A percentile compares a stretch with the other conserved stretches of the same genome.
These are phyloP conservation scores for Gynochthodes officinalis DNA, from an alignment of 257 asterid species.

Conservation along the genomic window DNA sequence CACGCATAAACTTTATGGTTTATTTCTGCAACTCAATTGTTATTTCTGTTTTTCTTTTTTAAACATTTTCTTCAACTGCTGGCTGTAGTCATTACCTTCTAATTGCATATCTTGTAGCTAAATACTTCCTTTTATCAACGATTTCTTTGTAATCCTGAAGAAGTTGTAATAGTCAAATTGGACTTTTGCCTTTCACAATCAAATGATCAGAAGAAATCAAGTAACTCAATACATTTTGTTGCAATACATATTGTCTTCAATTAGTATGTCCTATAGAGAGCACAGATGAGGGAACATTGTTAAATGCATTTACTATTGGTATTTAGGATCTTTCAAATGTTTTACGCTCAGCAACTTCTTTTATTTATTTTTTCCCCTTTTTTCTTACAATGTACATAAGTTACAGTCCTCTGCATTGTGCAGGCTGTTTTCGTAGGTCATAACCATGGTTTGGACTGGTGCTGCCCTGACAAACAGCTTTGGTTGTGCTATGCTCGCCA, in stretches of 20 bases:
- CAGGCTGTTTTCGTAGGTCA: slow-evolving; percentile 95
- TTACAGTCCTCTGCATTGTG: slow-evolving; percentile 12
- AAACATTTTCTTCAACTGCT: not conserved
- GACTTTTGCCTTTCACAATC: not conserved
- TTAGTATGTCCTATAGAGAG: not conserved
- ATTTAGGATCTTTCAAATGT: not conserved
- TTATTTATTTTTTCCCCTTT: no score
- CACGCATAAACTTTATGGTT: not conserved
- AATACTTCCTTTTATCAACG: not conserved
- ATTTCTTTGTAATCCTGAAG: not conserved
- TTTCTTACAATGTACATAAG: no score
- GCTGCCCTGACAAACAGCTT: slow-evolving; percentile 70
- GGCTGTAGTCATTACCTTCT: not conserved
- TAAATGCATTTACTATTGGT: not conserved
- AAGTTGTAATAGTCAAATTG: not conserved
- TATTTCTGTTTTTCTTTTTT: not conserved
- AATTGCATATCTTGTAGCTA: not conserved
- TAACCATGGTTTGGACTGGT: slow-evolving; percentile 97
- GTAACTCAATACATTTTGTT: not conserved
- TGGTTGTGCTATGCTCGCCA: slow-evolving; percentile 94
- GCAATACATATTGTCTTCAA: not conserved
- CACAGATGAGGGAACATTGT: not conserved
- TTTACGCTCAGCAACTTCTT: not conserved
- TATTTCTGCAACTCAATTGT: not conserved
- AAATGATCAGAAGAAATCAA: not conserved